Evolutionary conservation across 2,329 filamentous ascomycete species (phyloP), one percentile per base, ranked within the genome.

Genomic region (Penicillium brevicompactum): DNA sequence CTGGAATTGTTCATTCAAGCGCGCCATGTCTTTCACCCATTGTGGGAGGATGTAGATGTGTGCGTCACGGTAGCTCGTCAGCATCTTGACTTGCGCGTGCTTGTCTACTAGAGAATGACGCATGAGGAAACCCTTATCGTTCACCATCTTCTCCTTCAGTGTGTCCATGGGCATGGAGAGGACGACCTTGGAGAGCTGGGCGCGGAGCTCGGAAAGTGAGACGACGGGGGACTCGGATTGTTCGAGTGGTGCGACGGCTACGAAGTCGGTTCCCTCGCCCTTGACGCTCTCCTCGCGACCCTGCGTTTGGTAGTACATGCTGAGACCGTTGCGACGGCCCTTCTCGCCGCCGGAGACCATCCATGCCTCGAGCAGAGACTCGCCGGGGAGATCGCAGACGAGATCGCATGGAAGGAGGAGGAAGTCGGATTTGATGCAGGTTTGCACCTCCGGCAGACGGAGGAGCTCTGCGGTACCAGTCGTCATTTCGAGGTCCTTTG

Each of bases 11-110:
- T 92, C 88, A 66, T 97, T 95, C 58, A 83, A 80, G 55, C 85
- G 84, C 41, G 95, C 85, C 72, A 96, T 89, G 51, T 95, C 88
- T 67, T 96, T 84, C 8, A 96, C 84, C 93, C 94, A 97, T 62
- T 86, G 86, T 0, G 94, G 94, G 63, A 99, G 90, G 59, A 99
- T 86, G 74, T 99, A 99, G 55, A 97, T 88, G 70, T 97, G 93
- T 0, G 93, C 90, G 71, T 97, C 93, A 41, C 94, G 85, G 71
- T 95, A 88, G 4, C 87, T 91, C 13, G 87, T 93, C 56, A 92
- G 81, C 82, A 97, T 88, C 64, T 88, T 88, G 41, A 96, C 80
- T 32, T 86, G 85, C 9, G 90, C 86, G 67, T 96, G 87, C 61
- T 85, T 85, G 55, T 86, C 83, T 11, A 97, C 78, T 30, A 97